Percentiles rank a stretch among this genome's conserved stretches.
Conservation (phyloP, 352 stramenopile genomes). For the Phytopythium helicoides region DNA sequence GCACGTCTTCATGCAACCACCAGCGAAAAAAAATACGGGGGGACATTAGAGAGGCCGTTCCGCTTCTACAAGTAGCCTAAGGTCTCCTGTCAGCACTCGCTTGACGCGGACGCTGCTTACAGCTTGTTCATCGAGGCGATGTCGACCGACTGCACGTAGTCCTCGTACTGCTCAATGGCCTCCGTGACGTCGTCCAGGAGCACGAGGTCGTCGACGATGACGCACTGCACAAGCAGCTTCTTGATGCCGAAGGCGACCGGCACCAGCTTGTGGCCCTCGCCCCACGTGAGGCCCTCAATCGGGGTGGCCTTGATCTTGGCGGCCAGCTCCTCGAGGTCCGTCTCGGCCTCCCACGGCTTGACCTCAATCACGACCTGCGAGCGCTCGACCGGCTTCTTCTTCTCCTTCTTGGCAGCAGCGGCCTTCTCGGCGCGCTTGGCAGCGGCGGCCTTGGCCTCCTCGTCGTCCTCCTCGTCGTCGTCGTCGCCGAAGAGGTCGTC, state of each 20-base stretch:
- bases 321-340: slow-evolving; percentile 67
- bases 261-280: slow-evolving; percentile 81
- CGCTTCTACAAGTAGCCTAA: slow-evolving; percentile 6
- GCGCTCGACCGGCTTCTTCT: slow-evolving; percentile 61
- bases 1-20: too few species aligned
- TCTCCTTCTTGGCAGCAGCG: slow-evolving; percentile 54
- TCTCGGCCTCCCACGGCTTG: slow-evolving; percentile 80
- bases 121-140: slow-evolving; percentile 88
- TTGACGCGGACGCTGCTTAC: slow-evolving; percentile 29
- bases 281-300: slow-evolving; percentile 74
- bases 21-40: slow-evolving; percentile 5
- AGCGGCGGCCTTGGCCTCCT: slow-evolving; percentile 49
- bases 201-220: slow-evolving; percentile 82
- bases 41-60: slow-evolving; percentile 1
- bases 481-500: slow-evolving; percentile 59
- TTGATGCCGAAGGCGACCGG: slow-evolving; percentile 85
- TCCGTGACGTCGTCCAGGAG: slow-evolving; percentile 84
- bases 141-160: slow-evolving; percentile 84
- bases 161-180: slow-evolving; percentile 75
- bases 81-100: neutral
- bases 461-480: slow-evolving; percentile 55
- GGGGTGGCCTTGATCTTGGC: slow-evolving; percentile 73
- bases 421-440: slow-evolving; percentile 49
- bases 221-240: slow-evolving; percentile 81
- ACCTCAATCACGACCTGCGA: slow-evolving; percentile 66